Conservation (phyloP, 495 filamentous ascomycete genomes). For the Hypoxylon perforatum region DNA sequence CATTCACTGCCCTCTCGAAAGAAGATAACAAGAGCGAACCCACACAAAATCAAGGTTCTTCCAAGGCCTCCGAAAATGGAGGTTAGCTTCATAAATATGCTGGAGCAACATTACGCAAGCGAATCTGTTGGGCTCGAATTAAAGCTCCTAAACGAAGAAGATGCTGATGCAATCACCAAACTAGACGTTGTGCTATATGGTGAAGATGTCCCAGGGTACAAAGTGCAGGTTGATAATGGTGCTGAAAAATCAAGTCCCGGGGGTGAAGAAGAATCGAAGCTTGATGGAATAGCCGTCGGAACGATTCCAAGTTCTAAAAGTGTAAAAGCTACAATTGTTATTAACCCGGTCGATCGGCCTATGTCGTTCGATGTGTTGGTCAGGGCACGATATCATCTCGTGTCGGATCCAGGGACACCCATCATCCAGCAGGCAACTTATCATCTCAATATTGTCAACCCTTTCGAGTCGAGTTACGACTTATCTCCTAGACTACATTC, state of each 20-base stretch:
- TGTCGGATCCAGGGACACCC: constrained; percentile 84
- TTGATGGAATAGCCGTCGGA: constrained; percentile 50
- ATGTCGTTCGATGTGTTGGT: constrained; percentile 76
- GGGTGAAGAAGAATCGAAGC: constrained; percentile 48
- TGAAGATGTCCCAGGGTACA: constrained; percentile 61
- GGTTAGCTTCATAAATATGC: constrained; percentile 69
- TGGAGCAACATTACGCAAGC: constrained; percentile 82
- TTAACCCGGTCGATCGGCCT: constrained; percentile 63
- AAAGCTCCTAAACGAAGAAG: constrained; percentile 83
- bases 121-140: constrained; percentile 76
- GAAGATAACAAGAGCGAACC: constrained; percentile 59
- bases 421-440: constrained; percentile 76
- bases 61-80: constrained; percentile 94
- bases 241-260: constrained; percentile 40
- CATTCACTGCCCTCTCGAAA: constrained; percentile 63
- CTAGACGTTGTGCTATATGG: constrained; percentile 76
- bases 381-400: constrained; percentile 77
- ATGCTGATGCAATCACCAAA: constrained; percentile 75
- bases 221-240: constrained; percentile 54
- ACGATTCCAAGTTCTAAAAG: constrained; percentile 63
- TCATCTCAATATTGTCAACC: constrained; percentile 76
- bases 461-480: constrained; percentile 90
- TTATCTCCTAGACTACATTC: constrained; percentile 80
- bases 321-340: constrained; percentile 51
- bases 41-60: constrained; percentile 71